Evolutionary conservation across 2,329 filamentous ascomycete genomes (phyloP), one percentile per base, ranked within the genome.

Genomic region (Emmonsia crescens): DNA sequence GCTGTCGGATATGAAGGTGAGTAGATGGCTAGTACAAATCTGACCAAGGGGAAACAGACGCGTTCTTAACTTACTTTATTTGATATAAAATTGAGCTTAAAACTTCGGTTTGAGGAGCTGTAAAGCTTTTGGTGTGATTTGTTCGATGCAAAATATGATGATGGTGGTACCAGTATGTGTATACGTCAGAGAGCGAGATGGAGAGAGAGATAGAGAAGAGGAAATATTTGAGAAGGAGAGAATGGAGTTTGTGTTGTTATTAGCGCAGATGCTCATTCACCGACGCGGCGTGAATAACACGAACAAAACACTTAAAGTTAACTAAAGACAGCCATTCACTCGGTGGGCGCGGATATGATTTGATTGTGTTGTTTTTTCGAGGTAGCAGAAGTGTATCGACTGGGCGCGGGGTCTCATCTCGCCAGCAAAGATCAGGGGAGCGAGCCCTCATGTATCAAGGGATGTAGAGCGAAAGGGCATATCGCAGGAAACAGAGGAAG

Each of bases 401-500:
- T n/a, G n/a, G n/a, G n/a, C n/a, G n/a, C n/a, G 33, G 33, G 33
- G 33, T 36, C 6, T 36, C 33, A 36, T 9, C 33, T 5, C 33
- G 33, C 33, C 1, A 36, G 33, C 33, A 36, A 10, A 36, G 33
- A 8, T 36, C 33, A 9, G 33, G n/a, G n/a, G n/a, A n/a, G n/a
- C n/a, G n/a, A 36, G 33, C 33, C 33, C 3, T 1, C 6, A 5
- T 3, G 33, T 2, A 5, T 9, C 2, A 16, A 44, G 16, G 42
- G 60, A 61, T n/a, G 64, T 62, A 52, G 24, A 38, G 51, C 27
- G 61, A 59, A 62, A 29, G 46, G 24, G 51, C 58, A 52, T 44
- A 62, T 33, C 51, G 49, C 31, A 62, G 40, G 55, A 56, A 38
- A 52, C 46, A 51, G 56, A 44, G 55, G 56, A 60, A 57, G 40